Evolutionary conservation across 495 filamentous ascomycete genomes (phyloP).

Genomic region (Pyronema domesticum): DNA sequence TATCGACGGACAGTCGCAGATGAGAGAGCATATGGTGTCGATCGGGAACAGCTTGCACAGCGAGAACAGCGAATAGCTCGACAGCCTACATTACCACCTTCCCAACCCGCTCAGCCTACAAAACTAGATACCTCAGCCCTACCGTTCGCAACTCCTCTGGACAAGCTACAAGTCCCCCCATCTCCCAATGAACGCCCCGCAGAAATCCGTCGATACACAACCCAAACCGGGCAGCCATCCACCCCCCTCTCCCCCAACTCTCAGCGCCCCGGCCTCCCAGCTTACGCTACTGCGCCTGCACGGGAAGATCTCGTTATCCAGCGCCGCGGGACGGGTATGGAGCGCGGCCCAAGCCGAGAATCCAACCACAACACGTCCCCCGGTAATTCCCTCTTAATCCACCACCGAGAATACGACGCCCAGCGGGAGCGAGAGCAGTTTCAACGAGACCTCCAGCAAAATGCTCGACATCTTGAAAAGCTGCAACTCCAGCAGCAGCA

Average conservation of each 20-base stretch:
- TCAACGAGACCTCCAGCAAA: neutral
- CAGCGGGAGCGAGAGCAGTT: neutral
- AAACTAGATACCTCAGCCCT: neutral
- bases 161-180: neutral
- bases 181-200: conserved; percentile 3
- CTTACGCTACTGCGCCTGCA: conserved; percentile 43
- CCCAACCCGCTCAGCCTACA: neutral
- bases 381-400: conserved; percentile 31
- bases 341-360: conserved; percentile 26
- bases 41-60: neutral
- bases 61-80: neutral
- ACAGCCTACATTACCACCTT: neutral
- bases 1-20: neutral
- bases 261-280: conserved; percentile 13
- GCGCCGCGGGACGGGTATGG: conserved; percentile 27
- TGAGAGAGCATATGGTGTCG: neutral
- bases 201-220: conserved; percentile 13
- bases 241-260: conserved; percentile 13
- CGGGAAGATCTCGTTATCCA: conserved; percentile 35
- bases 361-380: conserved; percentile 25
- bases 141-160: neutral
- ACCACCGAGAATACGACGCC: conserved; percentile 23
- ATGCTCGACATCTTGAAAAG: too few species aligned
- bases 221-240: conserved; percentile 4
- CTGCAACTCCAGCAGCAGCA: too few species aligned